Conservation (phyloP, 257 asterid species). For the Forsythia viridissima region DNA sequence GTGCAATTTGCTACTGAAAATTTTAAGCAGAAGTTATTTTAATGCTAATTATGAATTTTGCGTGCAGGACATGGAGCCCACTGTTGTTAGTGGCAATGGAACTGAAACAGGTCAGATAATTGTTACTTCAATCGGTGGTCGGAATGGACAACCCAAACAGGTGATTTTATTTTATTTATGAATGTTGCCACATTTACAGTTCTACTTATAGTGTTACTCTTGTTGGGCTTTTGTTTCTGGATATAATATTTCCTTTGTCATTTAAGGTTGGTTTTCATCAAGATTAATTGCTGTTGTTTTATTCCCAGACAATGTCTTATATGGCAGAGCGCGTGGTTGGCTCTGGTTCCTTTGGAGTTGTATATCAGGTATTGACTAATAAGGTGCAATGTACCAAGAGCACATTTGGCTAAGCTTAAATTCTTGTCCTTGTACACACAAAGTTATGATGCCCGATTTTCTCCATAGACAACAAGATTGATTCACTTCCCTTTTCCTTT, state of each 20-base stretch:
- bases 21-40: neutral
- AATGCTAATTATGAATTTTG: neutral
- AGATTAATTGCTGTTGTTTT: constrained; percentile 2
- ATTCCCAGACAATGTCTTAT: constrained; percentile 68
- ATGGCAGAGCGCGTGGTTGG: constrained; percentile 68
- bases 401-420: neutral
- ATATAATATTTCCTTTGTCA: neutral
- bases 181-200: neutral
- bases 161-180: constrained; percentile 30
- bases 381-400: neutral
- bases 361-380: constrained; percentile 63
- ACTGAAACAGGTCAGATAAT: constrained; percentile 91
- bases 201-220: neutral
- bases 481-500: neutral
- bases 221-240: neutral
- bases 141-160: constrained; percentile 81
- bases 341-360: constrained; percentile 70
- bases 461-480: neutral
- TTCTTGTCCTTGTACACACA: no score
- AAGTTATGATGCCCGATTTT: no score
- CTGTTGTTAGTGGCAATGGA: constrained; percentile 74
- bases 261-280: constrained; percentile 2
- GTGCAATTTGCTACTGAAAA: neutral
- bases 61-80: constrained; percentile 56
- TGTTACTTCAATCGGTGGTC: constrained; percentile 73